Percentiles rank a stretch among this genome's conserved stretches.
Conservation (phyloP, 768 basidiomycete species). For the Tylopilus plumbeoviolaceoides region DNA sequence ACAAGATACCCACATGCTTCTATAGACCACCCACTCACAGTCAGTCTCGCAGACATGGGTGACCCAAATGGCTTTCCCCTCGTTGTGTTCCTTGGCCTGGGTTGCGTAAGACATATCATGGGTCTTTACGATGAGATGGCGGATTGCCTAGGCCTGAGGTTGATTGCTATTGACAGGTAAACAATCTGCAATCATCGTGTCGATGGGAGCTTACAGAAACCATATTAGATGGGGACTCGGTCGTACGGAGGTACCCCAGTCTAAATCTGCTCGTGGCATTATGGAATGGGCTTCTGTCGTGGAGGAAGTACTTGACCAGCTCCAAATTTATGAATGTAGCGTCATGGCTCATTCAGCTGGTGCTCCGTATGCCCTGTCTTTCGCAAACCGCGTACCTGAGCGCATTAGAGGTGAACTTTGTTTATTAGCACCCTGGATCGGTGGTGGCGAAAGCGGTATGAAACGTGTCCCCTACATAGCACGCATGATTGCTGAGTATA, state of each 20-base stretch:
- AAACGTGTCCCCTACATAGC: conserved; percentile 5
- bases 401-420: conserved; percentile 83
- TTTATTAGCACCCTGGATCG: conserved; percentile 94
- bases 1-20: conserved; percentile 79
- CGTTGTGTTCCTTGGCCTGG: conserved; percentile 88
- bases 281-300: conserved; percentile 89
- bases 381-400: conserved; percentile 68
- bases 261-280: conserved; percentile 71
- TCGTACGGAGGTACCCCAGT: conserved; percentile 65
- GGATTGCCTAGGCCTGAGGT: conserved; percentile 72
- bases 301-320: conserved; percentile 81
- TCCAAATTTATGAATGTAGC: conserved; percentile 76
- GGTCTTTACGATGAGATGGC: conserved; percentile 97
- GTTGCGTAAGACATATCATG: conserved; percentile 92
- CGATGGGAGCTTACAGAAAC: conserved; percentile 11
- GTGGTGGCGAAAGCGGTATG: conserved; percentile 84
- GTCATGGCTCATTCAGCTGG: conserved; percentile 96
- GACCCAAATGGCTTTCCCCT: conserved; percentile 81
- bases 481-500: conserved; percentile 10
- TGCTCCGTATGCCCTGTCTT: conserved; percentile 89
- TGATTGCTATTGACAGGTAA: conserved; percentile 93
- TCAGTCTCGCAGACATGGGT: conserved; percentile 94
- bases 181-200: conserved; percentile 1
- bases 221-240: conserved; percentile 83
- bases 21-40: conserved; percentile 65